Base-by-base conservation (phyloP, 2,329 filamentous ascomycete genomes). In the Ophiostoma fasciatum region DNA sequence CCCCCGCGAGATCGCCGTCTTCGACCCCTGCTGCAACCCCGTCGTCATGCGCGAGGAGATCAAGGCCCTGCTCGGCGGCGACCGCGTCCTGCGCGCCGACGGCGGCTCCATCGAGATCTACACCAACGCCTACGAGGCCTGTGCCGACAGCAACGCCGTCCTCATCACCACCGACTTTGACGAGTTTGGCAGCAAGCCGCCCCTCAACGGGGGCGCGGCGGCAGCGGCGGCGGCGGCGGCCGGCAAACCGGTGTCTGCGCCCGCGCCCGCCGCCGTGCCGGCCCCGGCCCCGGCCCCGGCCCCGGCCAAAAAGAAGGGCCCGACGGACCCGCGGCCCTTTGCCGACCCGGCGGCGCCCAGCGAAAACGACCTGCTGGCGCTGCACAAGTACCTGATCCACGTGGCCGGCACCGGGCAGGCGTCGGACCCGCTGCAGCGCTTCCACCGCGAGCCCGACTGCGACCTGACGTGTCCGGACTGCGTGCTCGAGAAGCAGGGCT, bases 1-100 rank as follows among this genome's bases (percentile, higher is more conserved):
- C 20, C 71, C 75, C 0, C 60, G 59, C 5, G 71, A 78, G 50
- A 66, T 83, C 34, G 67, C 72, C 32, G 69, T 83, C 38, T 83
- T 74, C 49, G 79, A 85, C 51, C 76, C 78, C 2, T 68, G 63
- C 54, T 71, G 67, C 49, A 65, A 68, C 48, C 61, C 64, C 4
- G 52, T 60, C 5, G 61, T 66, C 22, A 56, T 69, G 43, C 59
- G 60, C 49, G 56, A 59, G 23, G 67, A 72, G 55, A 66, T 72
- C 39, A 57, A 60, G 43, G 46, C 48, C 32, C 53, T 67, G 12
- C 53, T 69, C 9, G 56, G 53, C 26, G 48, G 51, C 28, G 41
- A 46, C 12, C 36, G 42, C 20, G 44, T 49, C 5, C 44, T 56
- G 15, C 42, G 52, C 19, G 55, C 52, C 34, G 55, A 63, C 11